These are phyloP conservation scores for Ophiostoma ulmi DNA, from an alignment of 2,329 filamentous ascomycete species.

Conservation along the genomic window DNA sequence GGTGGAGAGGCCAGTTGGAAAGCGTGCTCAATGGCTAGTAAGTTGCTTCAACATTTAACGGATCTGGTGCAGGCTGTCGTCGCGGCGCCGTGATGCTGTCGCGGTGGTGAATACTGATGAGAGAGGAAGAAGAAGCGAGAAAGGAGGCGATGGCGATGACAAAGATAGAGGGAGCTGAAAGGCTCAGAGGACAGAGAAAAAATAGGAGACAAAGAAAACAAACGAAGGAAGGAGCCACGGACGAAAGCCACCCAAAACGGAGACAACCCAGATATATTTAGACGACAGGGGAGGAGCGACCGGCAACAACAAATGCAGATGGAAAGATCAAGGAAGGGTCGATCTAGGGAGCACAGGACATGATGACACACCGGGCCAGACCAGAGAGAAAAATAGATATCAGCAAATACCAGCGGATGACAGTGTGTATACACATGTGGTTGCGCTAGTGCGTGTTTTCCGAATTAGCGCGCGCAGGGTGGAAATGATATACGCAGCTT, in stretches of 20 bases:
- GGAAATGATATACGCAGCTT: constrained; percentile 8
- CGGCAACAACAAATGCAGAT: constrained; percentile 4
- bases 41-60: not conserved
- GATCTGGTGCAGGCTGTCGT: not conserved
- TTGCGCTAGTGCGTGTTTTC: constrained; percentile 14
- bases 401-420: not conserved
- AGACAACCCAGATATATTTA: not conserved
- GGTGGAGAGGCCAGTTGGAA: not conserved
- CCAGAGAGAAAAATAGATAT: not conserved
- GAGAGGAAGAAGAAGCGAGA: not conserved
- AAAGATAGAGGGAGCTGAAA: not conserved
- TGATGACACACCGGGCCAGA: not conserved
- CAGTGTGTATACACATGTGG: not conserved
- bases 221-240: constrained; percentile 7
- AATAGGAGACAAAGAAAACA: not conserved
- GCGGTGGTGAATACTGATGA: not conserved
- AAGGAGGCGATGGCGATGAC: not conserved
- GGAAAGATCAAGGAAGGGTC: not conserved
- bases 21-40: not conserved
- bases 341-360: not conserved
- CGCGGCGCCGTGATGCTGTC: not conserved
- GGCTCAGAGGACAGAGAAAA: not conserved
- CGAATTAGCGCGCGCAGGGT: constrained; percentile 14
- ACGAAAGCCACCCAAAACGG: not conserved
- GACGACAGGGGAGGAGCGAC: constrained; percentile 4